A percentile compares a stretch with the other conserved stretches of the same genome.
Conservation (phyloP, 169 alveolate species). For the Plasmodium gonderi region DNA sequence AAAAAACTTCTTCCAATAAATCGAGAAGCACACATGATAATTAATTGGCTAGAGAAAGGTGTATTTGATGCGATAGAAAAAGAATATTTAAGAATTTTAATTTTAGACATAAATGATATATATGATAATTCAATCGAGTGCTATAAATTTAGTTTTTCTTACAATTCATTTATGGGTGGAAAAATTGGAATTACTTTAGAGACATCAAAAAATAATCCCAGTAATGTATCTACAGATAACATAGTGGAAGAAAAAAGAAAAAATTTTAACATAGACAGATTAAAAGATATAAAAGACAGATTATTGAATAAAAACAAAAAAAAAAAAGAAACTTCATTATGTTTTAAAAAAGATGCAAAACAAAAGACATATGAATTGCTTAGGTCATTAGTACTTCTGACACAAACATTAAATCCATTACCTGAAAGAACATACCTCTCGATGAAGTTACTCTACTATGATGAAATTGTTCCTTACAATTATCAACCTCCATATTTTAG, state of each 20-base stretch:
- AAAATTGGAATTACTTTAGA: slow-evolving; percentile 61
- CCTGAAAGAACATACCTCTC: slow-evolving; percentile 86
- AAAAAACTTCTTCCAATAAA: slow-evolving; percentile 78
- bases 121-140: slow-evolving; percentile 85
- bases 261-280: slow-evolving; percentile 34
- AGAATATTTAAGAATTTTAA: slow-evolving; percentile 80
- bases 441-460: slow-evolving; percentile 86
- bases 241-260: slow-evolving; percentile 26
- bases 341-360: slow-evolving; percentile 77
- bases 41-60: slow-evolving; percentile 89
- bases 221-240: neutral
- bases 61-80: slow-evolving; percentile 88
- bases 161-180: slow-evolving; percentile 63
- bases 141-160: slow-evolving; percentile 78
- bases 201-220: slow-evolving; percentile 4
- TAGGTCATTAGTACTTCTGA: slow-evolving; percentile 84
- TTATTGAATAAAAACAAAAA: slow-evolving; percentile 75
- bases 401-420: slow-evolving; percentile 87
- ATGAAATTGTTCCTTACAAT: slow-evolving; percentile 84
- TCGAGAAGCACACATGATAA: slow-evolving; percentile 77
- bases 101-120: slow-evolving; percentile 83
- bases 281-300: slow-evolving; percentile 39
- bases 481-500: slow-evolving; percentile 89
- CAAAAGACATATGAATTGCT: slow-evolving; percentile 79
- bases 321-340: slow-evolving; percentile 68